Evolutionary conservation across 805 yeast species (phyloP), one percentile per base, ranked within the genome.

Genomic region (Starmera caribaea): DNA sequence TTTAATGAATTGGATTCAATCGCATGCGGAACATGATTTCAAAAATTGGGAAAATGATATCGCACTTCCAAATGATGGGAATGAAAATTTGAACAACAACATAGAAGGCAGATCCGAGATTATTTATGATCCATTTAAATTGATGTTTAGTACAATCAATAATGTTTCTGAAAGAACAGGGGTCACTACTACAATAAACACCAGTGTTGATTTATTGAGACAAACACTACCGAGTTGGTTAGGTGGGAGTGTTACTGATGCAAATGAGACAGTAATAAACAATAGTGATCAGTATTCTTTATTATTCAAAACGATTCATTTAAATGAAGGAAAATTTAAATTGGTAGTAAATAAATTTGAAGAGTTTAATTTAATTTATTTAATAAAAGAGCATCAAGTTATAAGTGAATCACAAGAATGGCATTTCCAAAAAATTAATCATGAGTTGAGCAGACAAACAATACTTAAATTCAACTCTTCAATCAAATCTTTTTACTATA

Each of bases 111-210:
- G 26, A 21, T 21, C 53, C 53, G 26, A 56, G 41, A 32, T 45
- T 53, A 21, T 50, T 45, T 38, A 54, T 49, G 57, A 54, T 34
- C 59, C 59, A 8, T 53, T 54, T 41, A 49, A 47, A 35, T n/a
- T 52, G 12, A 47, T 49, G 8, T 44, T 43, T 38, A 38, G 45
- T 4, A 49, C 58, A 0, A 28, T 53, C 5, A 44, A 45, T n/a
- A 55, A 50, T 32, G 49, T 54, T 9, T 47, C 55, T 3, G 40
- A 39, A n/a, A 37, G 38, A n/a, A 40, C 44, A 11, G 49, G 49
- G 3, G 26, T 45, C 9, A 46, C 48, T 1, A 41, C 52, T 8
- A 53, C 57, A 4, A 41, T 54, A 5, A 47, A 45, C 9, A 43
- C 47, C 8, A 50, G 58, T 8, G 47, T 51, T 6, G 47, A 45